Evolutionary conservation across 306 rosid genomes (phyloP).

Genomic region (Casuarina cunninghamiana): DNA sequence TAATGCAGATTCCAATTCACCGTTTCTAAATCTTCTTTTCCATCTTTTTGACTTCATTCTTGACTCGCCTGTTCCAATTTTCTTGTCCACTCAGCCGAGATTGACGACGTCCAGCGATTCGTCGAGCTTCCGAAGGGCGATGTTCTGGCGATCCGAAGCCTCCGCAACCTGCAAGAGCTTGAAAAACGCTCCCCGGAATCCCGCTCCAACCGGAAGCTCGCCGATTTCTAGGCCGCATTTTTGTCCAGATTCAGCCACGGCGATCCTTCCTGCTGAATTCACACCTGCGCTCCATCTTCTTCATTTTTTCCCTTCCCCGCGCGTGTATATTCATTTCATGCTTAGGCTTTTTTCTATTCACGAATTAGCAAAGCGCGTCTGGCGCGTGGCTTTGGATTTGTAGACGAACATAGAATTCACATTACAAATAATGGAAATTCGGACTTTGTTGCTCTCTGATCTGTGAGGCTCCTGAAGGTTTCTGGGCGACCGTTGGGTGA

Average conservation of each 20-base stretch:
- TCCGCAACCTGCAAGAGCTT: slow-evolving; percentile 57
- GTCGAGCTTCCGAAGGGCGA: slow-evolving; percentile 44
- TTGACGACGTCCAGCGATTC: slow-evolving; percentile 37
- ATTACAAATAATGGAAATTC: neutral
- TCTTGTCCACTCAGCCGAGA: slow-evolving; percentile 34
- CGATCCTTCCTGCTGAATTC: neutral
- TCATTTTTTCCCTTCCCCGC: neutral
- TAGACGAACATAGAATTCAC: neutral
- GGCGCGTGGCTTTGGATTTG: neutral
- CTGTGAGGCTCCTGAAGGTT: neutral
- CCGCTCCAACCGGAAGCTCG: slow-evolving; percentile 67
- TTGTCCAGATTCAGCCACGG: neutral
- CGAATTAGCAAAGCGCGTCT: neutral
- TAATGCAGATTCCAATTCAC: slow-evolving; percentile 27
- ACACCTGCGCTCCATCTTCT: slow-evolving; percentile 5
- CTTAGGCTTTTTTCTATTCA: neutral
- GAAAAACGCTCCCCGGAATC: slow-evolving; percentile 37
- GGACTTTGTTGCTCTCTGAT: neutral
- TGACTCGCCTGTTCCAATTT: neutral
- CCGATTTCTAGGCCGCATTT: slow-evolving; percentile 59
- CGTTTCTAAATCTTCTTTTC: neutral
- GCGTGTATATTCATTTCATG: slow-evolving; percentile 10
- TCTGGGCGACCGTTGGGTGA: neutral
- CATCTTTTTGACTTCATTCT: neutral
- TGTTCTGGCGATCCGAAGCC: slow-evolving; percentile 57